These are phyloP conservation scores for Aspergillus bombycis DNA, from an alignment of 2,329 filamentous ascomycete genomes.

Conservation along the genomic window DNA sequence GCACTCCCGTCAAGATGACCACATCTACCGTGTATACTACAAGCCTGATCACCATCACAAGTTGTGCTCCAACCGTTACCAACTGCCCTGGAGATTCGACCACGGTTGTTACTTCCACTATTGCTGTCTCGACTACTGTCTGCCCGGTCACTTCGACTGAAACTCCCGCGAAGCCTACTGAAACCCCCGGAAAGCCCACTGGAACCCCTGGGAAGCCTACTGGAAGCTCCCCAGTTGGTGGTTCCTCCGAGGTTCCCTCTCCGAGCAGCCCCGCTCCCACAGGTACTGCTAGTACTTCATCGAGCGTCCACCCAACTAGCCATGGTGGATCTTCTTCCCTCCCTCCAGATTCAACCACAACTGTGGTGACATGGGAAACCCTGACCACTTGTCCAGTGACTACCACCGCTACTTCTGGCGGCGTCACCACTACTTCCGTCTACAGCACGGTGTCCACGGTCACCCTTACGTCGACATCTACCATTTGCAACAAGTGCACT, in stretches of 20 bases:
- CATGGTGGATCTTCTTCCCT: constrained; percentile 12
- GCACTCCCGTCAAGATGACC: constrained; percentile 31
- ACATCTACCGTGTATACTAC: constrained; percentile 45
- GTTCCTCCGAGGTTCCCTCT: constrained; percentile 6
- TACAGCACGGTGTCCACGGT: constrained; percentile 61
- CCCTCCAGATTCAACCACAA: constrained; percentile 21
- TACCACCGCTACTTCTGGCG: constrained; percentile 43
- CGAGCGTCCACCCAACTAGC: not conserved
- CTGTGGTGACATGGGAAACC: constrained; percentile 32
- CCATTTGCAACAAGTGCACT: constrained; percentile 28
- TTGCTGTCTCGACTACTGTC: constrained; percentile 63
- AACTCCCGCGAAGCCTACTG: constrained; percentile 1
- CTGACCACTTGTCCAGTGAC: constrained; percentile 38
- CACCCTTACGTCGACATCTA: constrained; percentile 32
- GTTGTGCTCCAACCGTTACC: constrained; percentile 42
- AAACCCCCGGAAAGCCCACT: not conserved
- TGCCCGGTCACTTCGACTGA: constrained; percentile 51
- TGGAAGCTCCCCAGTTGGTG: constrained; percentile 20
- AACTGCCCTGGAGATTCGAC: constrained; percentile 58
- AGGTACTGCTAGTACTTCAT: constrained; percentile 9
- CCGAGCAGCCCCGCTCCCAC: constrained; percentile 19
- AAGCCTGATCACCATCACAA: constrained; percentile 42
- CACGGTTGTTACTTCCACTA: constrained; percentile 56
- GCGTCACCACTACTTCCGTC: constrained; percentile 55
- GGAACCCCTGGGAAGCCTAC: constrained; percentile 11